Evolutionary conservation across 2,329 filamentous ascomycete species (phyloP).

Genomic region (Alternaria solani): DNA sequence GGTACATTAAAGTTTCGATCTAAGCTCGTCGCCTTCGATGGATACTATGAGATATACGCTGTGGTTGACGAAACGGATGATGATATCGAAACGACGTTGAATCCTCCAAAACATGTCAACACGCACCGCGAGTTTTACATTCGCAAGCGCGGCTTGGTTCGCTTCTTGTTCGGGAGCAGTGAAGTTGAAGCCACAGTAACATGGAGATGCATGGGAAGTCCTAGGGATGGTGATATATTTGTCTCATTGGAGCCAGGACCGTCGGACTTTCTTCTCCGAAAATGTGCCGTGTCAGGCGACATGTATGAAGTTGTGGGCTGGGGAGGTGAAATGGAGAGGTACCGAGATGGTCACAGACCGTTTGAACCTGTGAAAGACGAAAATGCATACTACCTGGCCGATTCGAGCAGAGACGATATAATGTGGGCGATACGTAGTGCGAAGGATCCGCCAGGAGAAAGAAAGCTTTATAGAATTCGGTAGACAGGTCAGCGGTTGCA

Average conservation of each 20-base stretch:
- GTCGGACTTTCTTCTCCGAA: neutral
- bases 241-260: neutral
- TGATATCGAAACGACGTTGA: neutral
- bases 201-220: neutral
- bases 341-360: neutral
- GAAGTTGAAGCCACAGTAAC: neutral
- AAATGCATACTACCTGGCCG: neutral
- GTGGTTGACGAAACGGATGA: neutral
- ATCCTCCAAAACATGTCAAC: neutral
- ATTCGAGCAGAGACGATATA: too few species aligned
- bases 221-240: neutral
- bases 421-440: too few species aligned
- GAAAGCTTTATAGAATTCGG: too few species aligned
- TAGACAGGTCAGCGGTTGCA: neutral
- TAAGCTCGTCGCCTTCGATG: too few species aligned
- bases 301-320: neutral
- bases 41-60: neutral
- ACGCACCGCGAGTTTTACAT: neutral
- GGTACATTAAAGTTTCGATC: neutral
- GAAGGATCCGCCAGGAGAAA: too few species aligned
- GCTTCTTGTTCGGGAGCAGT: neutral
- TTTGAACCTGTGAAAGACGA: neutral
- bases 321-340: neutral
- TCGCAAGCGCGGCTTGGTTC: neutral
- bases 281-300: neutral